Evolutionary conservation across 495 filamentous ascomycete genomes (phyloP), one percentile per base, ranked within the genome.

Genomic region (Penicillium subrubescens): DNA sequence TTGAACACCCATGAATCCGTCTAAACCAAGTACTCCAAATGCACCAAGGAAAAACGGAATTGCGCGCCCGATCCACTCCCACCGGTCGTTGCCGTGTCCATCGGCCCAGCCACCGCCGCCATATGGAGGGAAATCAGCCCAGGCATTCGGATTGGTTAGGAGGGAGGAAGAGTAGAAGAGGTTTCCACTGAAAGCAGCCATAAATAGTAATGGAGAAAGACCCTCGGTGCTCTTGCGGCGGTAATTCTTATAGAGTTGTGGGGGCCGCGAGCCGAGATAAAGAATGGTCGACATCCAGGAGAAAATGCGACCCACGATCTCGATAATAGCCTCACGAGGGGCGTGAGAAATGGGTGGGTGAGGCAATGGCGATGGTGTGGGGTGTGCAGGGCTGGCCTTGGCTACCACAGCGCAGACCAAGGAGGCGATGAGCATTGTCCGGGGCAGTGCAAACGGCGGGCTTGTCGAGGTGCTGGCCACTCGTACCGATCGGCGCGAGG

Each of bases 41-140:
- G 89, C 88, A 12, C 89, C 89, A 2, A 92, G 78, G 73, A 88
- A 92, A 71, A 92, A 92, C 1, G 89, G 89, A n/a, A 82, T 69
- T 3, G 87, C 82, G 4, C 83, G 79, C 17, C 73, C 69, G 17
- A 89, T 80, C 88, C 88, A 92, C 60, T 86, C 82, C 15, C 51
- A 55, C 8, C 85, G 77, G 31, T 82, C 76, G 65, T 81, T 89
- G 21, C 89, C 89, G 39, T 86, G 81, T 1, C 65, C 68, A 34
- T 86, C 89, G 14, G 82, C 88, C 84, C 90, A 89, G 46, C 89
- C 89, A 25, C 84, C 79, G 27, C 86, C 86, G n/a, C 89, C 89
- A 65, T 89, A 86, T 0, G 90, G 78, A 10, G 79, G 75, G 52
- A 83, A 87, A 62, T 86, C 77, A 59, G 75, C 68, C 89, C 89